Evolutionary conservation across 345 rosid genomes (phyloP).

Genomic region (Lepidium africanum): DNA sequence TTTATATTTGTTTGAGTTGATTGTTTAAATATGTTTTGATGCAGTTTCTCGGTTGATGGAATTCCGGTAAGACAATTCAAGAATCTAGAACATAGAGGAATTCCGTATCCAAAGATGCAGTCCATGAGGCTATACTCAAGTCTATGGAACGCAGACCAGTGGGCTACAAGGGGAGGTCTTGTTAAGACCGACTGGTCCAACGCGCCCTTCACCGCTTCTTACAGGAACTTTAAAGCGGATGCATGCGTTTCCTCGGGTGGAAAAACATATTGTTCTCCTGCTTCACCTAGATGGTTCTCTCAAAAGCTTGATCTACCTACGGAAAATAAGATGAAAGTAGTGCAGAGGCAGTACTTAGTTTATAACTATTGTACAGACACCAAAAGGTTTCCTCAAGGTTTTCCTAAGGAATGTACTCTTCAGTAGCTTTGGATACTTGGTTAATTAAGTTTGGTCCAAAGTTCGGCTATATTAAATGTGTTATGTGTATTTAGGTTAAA

Average conservation of each 20-base stretch:
- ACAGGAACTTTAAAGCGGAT: constrained; percentile 32
- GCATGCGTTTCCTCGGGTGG: constrained; percentile 31
- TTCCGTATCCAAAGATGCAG: constrained; percentile 47
- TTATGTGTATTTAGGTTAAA: not conserved
- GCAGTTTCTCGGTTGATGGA: constrained; percentile 46
- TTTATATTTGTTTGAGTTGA: not conserved
- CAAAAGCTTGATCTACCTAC: constrained; percentile 34
- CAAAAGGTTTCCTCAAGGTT: constrained; percentile 36
- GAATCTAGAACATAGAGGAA: constrained; percentile 41
- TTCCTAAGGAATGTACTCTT: constrained; percentile 30
- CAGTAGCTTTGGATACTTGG: constrained; percentile 1
- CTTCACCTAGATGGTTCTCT: constrained; percentile 33
- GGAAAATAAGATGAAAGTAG: constrained; percentile 33
- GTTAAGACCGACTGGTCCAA: constrained; percentile 54
- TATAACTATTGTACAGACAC: constrained; percentile 37
- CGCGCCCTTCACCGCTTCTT: constrained; percentile 45
- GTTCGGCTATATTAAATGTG: not conserved
- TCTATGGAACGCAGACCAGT: constrained; percentile 57
- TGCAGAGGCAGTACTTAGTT: constrained; percentile 39
- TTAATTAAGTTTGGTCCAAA: not conserved
- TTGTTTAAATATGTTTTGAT: not conserved
- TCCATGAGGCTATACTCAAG: constrained; percentile 56
- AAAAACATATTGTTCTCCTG: constrained; percentile 16
- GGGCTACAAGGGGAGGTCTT: constrained; percentile 64
- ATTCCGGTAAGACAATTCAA: constrained; percentile 47